phyloP scores from a whole-genome alignment of 345 rosid genomes.

The Eucalyptus victrix region DNA sequence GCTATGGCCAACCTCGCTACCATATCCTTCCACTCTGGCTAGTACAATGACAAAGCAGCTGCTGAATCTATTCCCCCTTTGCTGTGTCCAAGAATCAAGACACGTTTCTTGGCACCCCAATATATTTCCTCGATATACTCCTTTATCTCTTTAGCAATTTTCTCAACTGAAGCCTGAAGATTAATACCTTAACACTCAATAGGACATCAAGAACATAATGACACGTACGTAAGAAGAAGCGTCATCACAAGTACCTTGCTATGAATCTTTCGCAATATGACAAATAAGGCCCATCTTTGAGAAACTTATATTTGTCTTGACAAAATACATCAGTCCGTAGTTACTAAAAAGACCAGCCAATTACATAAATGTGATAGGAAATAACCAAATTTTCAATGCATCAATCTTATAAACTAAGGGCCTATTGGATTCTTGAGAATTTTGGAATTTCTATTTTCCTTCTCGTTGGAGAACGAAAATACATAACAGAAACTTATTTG shows the following conservation, averaged over 20 bases:
- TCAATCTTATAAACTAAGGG: neutral
- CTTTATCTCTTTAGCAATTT: slow-evolving; percentile 86
- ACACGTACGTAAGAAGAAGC: neutral
- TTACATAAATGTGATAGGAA: neutral
- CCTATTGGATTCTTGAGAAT: neutral
- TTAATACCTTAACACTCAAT: slow-evolving; percentile 5
- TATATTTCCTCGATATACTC: slow-evolving; percentile 91
- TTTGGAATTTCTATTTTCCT: neutral
- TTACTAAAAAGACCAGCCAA: slow-evolving; percentile 90
- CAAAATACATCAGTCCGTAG: slow-evolving; percentile 92
- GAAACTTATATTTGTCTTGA: slow-evolving; percentile 63
- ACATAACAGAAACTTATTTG: neutral
- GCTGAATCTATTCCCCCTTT: slow-evolving; percentile 97
- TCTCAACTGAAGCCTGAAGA: slow-evolving; percentile 85
- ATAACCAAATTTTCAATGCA: neutral
- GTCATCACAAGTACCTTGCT: slow-evolving; percentile 49
- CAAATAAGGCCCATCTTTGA: slow-evolving; percentile 88
- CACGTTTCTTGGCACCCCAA: slow-evolving; percentile 86
- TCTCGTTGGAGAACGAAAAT: neutral
- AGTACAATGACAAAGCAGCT: slow-evolving; percentile 82
- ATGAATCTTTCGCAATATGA: slow-evolving; percentile 94
- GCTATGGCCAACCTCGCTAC: slow-evolving; percentile 86
- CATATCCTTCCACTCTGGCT: slow-evolving; percentile 92
- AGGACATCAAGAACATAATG: neutral
- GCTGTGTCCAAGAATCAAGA: slow-evolving; percentile 92